A percentile compares a stretch with the other conserved stretches of the same genome.
These are phyloP conservation scores for Fusarium siculi DNA, from an alignment of 2,329 filamentous ascomycete species.

Conservation along the genomic window DNA sequence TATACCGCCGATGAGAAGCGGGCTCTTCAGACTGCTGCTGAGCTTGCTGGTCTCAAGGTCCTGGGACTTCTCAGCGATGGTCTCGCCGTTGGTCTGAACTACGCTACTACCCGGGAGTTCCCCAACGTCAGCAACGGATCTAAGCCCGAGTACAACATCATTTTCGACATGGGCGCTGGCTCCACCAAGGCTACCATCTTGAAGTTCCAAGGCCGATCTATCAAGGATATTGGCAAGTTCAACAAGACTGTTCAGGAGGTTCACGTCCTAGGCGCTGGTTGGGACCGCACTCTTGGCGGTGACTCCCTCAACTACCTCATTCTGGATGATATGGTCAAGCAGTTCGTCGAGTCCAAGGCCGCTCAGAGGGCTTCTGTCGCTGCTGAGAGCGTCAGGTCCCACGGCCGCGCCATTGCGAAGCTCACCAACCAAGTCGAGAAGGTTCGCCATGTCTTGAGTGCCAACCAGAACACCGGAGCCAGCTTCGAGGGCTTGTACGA, in stretches of 20 bases:
- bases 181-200: conserved; percentile 91
- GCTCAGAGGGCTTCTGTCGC: conserved; percentile 73
- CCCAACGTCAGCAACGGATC: conserved; percentile 83
- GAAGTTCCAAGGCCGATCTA: conserved; percentile 85
- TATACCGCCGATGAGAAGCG: conserved; percentile 92
- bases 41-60: conserved; percentile 88
- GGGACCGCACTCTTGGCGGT: conserved; percentile 90
- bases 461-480: conserved; percentile 83
- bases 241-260: conserved; percentile 98
- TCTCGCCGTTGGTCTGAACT: conserved; percentile 92
- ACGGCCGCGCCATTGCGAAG: conserved; percentile 88
- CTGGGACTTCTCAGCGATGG: conserved; percentile 89
- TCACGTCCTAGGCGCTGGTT: conserved; percentile 85
- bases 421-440: conserved; percentile 93
- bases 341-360: conserved; percentile 77
- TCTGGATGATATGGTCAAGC: conserved; percentile 84
- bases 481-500: conserved; percentile 92
- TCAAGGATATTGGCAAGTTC: conserved; percentile 92
- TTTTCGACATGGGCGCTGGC: conserved; percentile 98
- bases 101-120: conserved; percentile 91
- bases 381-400: conserved; percentile 70
- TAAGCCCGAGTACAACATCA: conserved; percentile 89
- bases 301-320: conserved; percentile 90
- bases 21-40: conserved; percentile 83
- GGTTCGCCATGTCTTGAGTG: conserved; percentile 88